A percentile compares a stretch with the other conserved stretches of the same genome.
These are phyloP conservation scores for Sphenostylis stenocarpa DNA, from an alignment of 306 rosid genomes.

Conservation along the genomic window DNA sequence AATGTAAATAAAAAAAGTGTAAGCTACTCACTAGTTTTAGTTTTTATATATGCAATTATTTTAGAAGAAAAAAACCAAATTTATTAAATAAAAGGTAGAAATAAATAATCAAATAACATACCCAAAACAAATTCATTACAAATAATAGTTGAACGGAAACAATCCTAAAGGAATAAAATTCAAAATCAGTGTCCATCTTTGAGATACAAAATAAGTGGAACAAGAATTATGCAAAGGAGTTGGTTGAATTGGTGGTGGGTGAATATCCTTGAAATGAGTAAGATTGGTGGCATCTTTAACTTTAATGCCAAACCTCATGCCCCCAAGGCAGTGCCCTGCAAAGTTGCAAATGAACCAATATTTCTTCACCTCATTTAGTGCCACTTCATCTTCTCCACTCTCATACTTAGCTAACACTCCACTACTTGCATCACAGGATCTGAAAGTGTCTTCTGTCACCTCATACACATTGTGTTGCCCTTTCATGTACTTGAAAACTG, in stretches of 20 bases:
- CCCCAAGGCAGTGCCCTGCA: conserved; percentile 48
- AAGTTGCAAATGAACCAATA: conserved; percentile 48
- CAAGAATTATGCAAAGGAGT: conserved; percentile 21
- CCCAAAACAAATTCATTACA: not conserved
- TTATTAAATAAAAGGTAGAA: not conserved
- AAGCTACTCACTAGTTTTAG: too few species aligned
- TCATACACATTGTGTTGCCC: conserved; percentile 43
- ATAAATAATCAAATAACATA: too few species aligned
- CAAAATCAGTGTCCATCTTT: conserved; percentile 15
- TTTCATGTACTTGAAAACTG: conserved; percentile 44
- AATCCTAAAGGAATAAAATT: conserved; percentile 27
- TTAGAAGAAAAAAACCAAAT: too few species aligned
- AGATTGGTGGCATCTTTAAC: not conserved
- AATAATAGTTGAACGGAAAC: conserved; percentile 7
- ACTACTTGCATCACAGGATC: conserved; percentile 38
- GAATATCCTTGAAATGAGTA: not conserved
- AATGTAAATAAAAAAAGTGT: too few species aligned
- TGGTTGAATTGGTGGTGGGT: conserved; percentile 34
- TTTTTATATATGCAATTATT: too few species aligned
- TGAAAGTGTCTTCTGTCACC: conserved; percentile 31
- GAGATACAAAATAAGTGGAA: not conserved
- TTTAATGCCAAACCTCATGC: conserved; percentile 48
- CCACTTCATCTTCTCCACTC: conserved; percentile 43
- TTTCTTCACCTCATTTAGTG: conserved; percentile 27
- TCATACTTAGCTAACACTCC: conserved; percentile 40